Evolutionary conservation across 352 stramenopile genomes (phyloP).

Genomic region (Thraustotheca clavata): DNA sequence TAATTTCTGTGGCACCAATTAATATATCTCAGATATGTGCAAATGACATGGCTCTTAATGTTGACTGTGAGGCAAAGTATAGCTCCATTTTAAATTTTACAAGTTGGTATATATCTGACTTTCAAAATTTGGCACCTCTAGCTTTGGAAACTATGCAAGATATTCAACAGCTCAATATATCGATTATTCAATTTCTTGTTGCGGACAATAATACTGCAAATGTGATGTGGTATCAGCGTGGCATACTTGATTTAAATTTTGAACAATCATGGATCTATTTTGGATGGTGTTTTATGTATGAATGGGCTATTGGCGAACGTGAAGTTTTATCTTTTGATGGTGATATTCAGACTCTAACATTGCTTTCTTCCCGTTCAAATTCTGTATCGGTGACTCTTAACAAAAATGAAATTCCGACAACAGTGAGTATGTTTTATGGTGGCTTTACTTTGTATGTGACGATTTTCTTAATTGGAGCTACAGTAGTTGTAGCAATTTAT

Average conservation of each 20-base stretch:
- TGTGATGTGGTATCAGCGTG: background rate
- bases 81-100: too few relatives aligned
- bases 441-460: background rate
- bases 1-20: too few relatives aligned
- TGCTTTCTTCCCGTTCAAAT: background rate
- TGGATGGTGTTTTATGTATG: slow-evolving; percentile 10
- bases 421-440: background rate
- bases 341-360: background rate
- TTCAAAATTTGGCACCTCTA: too few relatives aligned
- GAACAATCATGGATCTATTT: slow-evolving; percentile 6
- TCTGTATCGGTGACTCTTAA: background rate
- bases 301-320: slow-evolving; percentile 6
- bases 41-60: too few relatives aligned
- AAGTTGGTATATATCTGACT: too few relatives aligned
- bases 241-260: background rate
- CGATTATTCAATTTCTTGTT: too few relatives aligned
- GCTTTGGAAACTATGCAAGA: too few relatives aligned
- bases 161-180: too few relatives aligned
- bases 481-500: background rate
- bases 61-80: too few relatives aligned
- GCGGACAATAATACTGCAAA: background rate
- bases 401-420: background rate
- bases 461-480: background rate
- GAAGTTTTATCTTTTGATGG: slow-evolving; percentile 16
- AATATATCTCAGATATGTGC: too few relatives aligned